Percentiles rank a stretch among this genome's conserved stretches.
Conservation (phyloP, 108 stramenopile species). For the Nitzschia putrida region DNA sequence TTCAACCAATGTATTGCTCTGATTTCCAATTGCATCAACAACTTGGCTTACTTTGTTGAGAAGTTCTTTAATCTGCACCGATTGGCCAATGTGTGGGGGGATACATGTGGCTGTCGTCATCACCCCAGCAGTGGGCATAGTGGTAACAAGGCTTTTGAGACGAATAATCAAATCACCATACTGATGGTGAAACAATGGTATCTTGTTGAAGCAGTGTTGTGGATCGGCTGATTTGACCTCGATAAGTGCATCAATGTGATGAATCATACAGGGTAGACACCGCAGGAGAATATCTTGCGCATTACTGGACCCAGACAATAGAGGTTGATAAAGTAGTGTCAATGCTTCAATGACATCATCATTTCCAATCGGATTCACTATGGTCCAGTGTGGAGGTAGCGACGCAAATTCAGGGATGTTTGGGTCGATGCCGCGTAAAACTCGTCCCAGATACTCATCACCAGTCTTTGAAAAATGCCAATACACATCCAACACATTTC, state of each 20-base stretch:
- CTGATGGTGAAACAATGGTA: not conserved
- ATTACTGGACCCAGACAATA: not conserved
- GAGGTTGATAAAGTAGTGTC: not conserved
- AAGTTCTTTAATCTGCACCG: not conserved
- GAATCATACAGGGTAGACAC: not conserved
- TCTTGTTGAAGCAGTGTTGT: not conserved
- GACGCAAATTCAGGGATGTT: slow-evolving; percentile 20
- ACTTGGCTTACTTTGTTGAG: not conserved
- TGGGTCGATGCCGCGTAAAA: slow-evolving; percentile 32
- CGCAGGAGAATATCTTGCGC: not conserved
- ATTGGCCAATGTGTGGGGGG: slow-evolving; percentile 31
- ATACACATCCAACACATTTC: slow-evolving; percentile 43
- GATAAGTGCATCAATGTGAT: not conserved
- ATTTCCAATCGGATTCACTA: not conserved
- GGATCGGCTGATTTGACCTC: not conserved
- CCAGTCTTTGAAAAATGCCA: slow-evolving; percentile 40
- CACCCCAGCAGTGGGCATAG: slow-evolving; percentile 3
- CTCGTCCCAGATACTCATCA: slow-evolving; percentile 44
- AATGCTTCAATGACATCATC: not conserved
- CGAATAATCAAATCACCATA: not conserved
- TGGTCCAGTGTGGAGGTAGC: slow-evolving; percentile 39
- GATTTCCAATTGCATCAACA: not conserved
- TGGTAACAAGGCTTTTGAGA: not conserved
- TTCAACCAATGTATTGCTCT: not conserved
- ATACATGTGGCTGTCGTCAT: slow-evolving; percentile 34